A percentile compares a stretch with the other conserved stretches of the same genome.
These are phyloP conservation scores for Vaccinium myrtillus DNA, from an alignment of 148 eudicot species.

Conservation along the genomic window DNA sequence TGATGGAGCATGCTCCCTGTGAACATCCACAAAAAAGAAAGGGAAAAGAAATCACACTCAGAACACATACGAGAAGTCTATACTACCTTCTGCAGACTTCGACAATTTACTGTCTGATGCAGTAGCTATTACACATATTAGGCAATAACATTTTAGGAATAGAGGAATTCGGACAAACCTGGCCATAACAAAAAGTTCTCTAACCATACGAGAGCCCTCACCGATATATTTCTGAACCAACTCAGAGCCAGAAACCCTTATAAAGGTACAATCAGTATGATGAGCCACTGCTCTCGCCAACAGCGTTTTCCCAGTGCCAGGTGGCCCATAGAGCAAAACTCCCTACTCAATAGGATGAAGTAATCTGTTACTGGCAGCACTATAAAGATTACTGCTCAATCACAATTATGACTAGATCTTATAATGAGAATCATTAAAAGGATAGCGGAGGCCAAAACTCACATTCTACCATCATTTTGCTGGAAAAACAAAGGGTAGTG, in stretches of 20 bases:
- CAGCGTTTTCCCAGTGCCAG: slow-evolving; percentile 87
- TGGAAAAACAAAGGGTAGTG: too few relatives aligned
- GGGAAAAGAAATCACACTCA: background rate
- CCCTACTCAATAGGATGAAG: slow-evolving; percentile 37
- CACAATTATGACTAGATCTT: background rate
- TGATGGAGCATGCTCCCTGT: slow-evolving; percentile 88
- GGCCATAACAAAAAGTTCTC: slow-evolving; percentile 82
- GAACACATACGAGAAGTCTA: background rate
- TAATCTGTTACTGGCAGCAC: background rate
- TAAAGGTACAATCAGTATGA: slow-evolving; percentile 88
- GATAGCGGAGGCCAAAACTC: background rate
- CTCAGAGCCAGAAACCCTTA: slow-evolving; percentile 93
- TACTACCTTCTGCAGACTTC: too few relatives aligned
- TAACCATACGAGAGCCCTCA: slow-evolving; percentile 81
- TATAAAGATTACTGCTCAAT: background rate
- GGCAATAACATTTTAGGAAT: background rate
- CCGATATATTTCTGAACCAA: slow-evolving; percentile 88
- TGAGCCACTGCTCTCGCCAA: slow-evolving; percentile 95
- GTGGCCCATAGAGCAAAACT: slow-evolving; percentile 90
- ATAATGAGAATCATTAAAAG: background rate
- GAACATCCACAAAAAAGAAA: background rate
- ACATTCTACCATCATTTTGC: background rate
- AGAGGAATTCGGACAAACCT: slow-evolving; percentile 41
- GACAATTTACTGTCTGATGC: background rate
- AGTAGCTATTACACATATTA: background rate